phyloP scores from a whole-genome alignment of 805 yeast species.

The Candida tammaniensis region DNA sequence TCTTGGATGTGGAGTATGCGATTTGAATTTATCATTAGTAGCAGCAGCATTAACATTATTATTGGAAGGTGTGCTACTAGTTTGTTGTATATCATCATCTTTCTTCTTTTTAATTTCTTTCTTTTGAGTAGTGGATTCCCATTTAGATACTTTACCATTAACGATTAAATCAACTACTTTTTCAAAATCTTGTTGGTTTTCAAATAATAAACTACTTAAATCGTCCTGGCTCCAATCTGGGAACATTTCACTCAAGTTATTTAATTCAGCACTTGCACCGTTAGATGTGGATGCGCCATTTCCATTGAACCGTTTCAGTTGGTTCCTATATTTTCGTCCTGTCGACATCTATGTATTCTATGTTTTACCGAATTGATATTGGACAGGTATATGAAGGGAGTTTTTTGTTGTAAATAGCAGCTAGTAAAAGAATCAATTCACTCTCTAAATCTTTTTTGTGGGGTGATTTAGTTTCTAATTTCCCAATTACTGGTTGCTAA shows the following conservation, averaged over 20 bases:
- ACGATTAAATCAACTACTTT: conserved; percentile 83
- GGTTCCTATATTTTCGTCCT: conserved; percentile 44
- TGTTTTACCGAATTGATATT: conserved; percentile 4
- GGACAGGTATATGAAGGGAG: too few species aligned
- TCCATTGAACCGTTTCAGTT: conserved; percentile 38
- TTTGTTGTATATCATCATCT: conserved; percentile 12
- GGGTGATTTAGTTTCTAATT: too few species aligned
- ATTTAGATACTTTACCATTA: conserved; percentile 83
- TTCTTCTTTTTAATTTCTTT: conserved; percentile 44
- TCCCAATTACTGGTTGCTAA: too few species aligned
- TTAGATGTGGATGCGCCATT: conserved; percentile 16
- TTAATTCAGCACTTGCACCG: conserved; percentile 30
- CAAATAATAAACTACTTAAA: conserved; percentile 69
- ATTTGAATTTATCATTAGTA: not conserved
- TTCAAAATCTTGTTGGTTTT: conserved; percentile 70
- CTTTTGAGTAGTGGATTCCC: conserved; percentile 81
- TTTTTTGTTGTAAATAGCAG: too few species aligned
- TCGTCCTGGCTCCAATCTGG: conserved; percentile 95
- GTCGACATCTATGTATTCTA: conserved; percentile 17
- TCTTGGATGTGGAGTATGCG: not conserved
- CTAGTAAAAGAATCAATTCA: too few species aligned
- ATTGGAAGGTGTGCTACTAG: conserved; percentile 1
- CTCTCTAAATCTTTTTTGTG: too few species aligned
- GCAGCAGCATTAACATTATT: conserved; percentile 4
- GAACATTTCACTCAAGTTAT: conserved; percentile 78